phyloP scores from a whole-genome alignment of 1,284 basidiomycete genomes.

The Ustilago loliicola region DNA sequence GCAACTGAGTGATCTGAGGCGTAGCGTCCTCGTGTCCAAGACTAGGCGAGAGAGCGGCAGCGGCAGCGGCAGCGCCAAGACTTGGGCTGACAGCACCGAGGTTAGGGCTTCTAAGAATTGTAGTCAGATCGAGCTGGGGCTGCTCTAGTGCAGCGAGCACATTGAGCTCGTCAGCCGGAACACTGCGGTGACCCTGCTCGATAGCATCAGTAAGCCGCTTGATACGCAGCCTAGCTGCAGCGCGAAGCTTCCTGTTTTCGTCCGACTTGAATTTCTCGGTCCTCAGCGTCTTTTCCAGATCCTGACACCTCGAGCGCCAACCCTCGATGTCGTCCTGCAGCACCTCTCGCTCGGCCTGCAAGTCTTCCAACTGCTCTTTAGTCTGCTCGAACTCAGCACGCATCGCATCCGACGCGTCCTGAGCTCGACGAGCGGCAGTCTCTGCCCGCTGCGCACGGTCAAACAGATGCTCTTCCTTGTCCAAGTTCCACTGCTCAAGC shows the following conservation, averaged over 20 bases:
- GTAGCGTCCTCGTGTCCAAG: constrained; percentile 38
- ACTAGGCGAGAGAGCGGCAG: constrained; percentile 48
- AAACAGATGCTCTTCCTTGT: constrained; percentile 54
- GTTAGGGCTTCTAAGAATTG: constrained; percentile 50
- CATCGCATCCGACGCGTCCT: constrained; percentile 25
- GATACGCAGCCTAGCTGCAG: constrained; percentile 52
- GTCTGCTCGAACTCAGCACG: constrained; percentile 36
- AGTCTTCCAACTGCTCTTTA: constrained; percentile 56
- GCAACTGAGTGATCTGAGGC: constrained; percentile 63
- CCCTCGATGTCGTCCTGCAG: constrained; percentile 66
- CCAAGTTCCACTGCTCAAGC: constrained; percentile 57
- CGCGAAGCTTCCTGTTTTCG: constrained; percentile 49
- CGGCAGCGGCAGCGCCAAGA: constrained; percentile 14
- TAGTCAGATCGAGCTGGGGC: constrained; percentile 40
- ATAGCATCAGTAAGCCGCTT: constrained; percentile 53
- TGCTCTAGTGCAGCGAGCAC: constrained; percentile 42
- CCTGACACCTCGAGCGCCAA: constrained; percentile 65
- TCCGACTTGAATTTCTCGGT: constrained; percentile 57
- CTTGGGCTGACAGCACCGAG: constrained; percentile 47
- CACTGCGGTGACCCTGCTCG: constrained; percentile 22
- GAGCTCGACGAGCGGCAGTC: constrained; percentile 23
- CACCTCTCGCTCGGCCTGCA: constrained; percentile 66
- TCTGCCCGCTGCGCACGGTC: constrained; percentile 53
- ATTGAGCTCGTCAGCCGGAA: constrained; percentile 50
- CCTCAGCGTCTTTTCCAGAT: constrained; percentile 61